phyloP scores from a whole-genome alignment of 257 asterid genomes.

The Salvia hispanica region DNA sequence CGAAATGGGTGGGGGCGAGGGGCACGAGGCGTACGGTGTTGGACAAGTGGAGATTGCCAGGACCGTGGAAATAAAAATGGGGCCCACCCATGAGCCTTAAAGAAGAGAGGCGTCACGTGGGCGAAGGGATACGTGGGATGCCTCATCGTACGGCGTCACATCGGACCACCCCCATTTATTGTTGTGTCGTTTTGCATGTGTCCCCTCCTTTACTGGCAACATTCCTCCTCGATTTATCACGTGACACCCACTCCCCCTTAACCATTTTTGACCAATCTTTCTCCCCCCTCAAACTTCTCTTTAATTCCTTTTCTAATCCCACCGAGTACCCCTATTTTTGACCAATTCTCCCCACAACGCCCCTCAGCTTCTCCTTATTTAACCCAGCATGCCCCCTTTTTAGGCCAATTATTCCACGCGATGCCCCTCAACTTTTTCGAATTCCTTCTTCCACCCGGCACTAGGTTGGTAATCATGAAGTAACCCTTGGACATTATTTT shows the following conservation, averaged over 20 bases:
- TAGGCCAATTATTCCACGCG: too few relatives aligned
- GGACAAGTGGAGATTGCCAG: slow-evolving; percentile 26
- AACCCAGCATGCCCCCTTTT: too few relatives aligned
- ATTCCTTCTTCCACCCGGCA: too few relatives aligned
- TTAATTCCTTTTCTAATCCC: neutral
- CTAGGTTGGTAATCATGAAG: too few relatives aligned
- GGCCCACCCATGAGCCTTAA: slow-evolving; percentile 3
- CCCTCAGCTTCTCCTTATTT: too few relatives aligned
- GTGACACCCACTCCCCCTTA: slow-evolving; percentile 29
- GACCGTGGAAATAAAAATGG: slow-evolving; percentile 11
- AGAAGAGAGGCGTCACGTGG: slow-evolving; percentile 24
- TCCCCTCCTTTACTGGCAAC: slow-evolving; percentile 30
- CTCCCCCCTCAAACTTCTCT: neutral
- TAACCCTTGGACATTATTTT: too few relatives aligned
- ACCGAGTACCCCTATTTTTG: too few relatives aligned
- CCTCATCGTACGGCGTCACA: slow-evolving; percentile 12
- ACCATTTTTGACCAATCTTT: slow-evolving; percentile 24
- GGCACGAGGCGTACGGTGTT: slow-evolving; percentile 1
- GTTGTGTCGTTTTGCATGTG: slow-evolving; percentile 37
- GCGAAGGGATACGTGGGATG: slow-evolving; percentile 33
- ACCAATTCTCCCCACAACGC: too few relatives aligned
- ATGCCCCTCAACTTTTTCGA: too few relatives aligned
- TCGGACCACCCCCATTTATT: slow-evolving; percentile 24
- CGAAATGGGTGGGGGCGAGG: neutral
- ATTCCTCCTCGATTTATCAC: slow-evolving; percentile 44